Evolutionary conservation across 345 rosid species (phyloP).

Genomic region (Populus simonii): DNA sequence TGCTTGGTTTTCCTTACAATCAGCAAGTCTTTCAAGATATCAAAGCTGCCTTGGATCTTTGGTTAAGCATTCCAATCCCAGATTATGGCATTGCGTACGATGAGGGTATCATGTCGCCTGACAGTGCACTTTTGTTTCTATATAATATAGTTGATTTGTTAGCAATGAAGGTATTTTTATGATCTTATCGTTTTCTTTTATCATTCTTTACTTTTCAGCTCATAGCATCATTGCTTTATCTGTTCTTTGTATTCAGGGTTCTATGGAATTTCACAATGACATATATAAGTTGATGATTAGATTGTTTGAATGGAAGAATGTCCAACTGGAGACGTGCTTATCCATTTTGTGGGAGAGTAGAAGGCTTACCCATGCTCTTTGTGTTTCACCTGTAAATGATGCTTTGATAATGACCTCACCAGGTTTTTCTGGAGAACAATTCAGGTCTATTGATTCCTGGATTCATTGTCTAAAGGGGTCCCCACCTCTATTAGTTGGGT

Average conservation of each 20-base stretch:
- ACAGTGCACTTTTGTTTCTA: constrained; percentile 46
- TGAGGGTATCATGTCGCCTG: constrained; percentile 33
- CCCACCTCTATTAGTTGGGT: constrained; percentile 52
- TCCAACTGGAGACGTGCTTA: constrained; percentile 53
- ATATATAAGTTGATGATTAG: constrained; percentile 56
- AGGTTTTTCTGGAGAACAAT: constrained; percentile 47
- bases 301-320: constrained; percentile 45
- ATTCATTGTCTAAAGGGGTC: constrained; percentile 58
- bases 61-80: constrained; percentile 43
- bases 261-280: constrained; percentile 37
- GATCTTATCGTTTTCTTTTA: constrained; percentile 16
- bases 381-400: constrained; percentile 68
- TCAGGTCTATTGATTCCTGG: constrained; percentile 60
- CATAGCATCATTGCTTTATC: constrained; percentile 9
- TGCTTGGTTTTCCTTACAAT: constrained; percentile 15
- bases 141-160: constrained; percentile 64
- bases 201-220: constrained; percentile 8
- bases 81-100: constrained; percentile 32
- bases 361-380: constrained; percentile 84
- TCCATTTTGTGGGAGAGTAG: constrained; percentile 70
- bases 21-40: constrained; percentile 67
- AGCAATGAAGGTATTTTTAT: constrained; percentile 61
- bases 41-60: constrained; percentile 51
- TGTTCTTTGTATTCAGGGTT: constrained; percentile 52
- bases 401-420: constrained; percentile 44